Base-by-base conservation (phyloP, 2,329 filamentous ascomycete species). In the Hirsutella rhossiliensis region DNA sequence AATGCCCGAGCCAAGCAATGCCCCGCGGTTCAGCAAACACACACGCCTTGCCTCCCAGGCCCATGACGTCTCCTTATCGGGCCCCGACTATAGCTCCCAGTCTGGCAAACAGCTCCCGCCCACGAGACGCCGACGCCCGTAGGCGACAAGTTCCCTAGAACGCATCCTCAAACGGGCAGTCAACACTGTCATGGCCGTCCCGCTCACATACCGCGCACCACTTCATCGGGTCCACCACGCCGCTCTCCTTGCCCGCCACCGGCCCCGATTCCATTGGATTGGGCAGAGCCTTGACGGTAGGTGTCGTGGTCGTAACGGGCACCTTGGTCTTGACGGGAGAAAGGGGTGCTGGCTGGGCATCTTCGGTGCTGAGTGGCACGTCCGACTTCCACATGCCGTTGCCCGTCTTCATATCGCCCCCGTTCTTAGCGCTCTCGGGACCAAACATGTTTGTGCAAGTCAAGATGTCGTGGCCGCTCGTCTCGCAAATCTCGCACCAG, bases 141-240 rank as follows among this genome's bases (percentile, higher is more conserved):
- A 42, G 27, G 18, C 23, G 31, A 17, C 29, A 23, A n/a, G n/a
- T 39, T 38, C 31, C 44, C 61, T 67, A 82, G 51, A 82, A 84
- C 28, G 79, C 80, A 62, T 94, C 87, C 65, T 95, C 89, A 63
- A 94, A 84, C 12, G 89, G 88, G 64, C 89, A 95, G 62, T 94
- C 87, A 48, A 94, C 89, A 57, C 90, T 96, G 63, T 96, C 86
- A 61, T 98, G 92, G 13, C 92, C 92, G 57, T 98, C 92, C 49
- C 87, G 80, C 69, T 98, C 92, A 61, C 92, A 98, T 38, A 97
- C 72, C 15, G 92, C 92, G 64, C 92, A 98, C 92, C 92, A 98
- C 66, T 95, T 96, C 49, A 82, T 77, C 44, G 82, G 78, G 56
- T 97, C 87, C 51, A 90, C 72, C 40, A 86, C 68, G 1, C 84